Conservation (phyloP, 225 moss, liverwort and hornwort genomes). For the Physcomitrium patens region DNA sequence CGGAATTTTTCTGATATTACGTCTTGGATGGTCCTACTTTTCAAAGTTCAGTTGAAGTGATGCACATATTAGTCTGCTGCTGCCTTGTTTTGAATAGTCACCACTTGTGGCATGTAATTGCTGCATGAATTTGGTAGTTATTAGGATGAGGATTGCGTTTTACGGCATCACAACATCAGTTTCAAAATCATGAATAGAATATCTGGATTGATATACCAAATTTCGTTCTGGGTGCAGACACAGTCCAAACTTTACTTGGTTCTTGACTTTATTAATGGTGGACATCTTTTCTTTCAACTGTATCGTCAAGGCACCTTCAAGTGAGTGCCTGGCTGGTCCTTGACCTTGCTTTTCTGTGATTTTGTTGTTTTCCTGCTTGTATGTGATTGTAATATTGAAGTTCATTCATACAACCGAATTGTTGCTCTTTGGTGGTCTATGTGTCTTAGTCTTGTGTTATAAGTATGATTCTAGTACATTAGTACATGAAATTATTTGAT, state of each 20-base stretch:
- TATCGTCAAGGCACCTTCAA: conserved; percentile 95
- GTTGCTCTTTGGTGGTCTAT: too few relatives aligned
- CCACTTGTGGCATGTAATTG: conserved; percentile 19
- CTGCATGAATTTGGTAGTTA: not conserved
- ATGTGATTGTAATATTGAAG: conserved; percentile 8
- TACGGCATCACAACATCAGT: too few relatives aligned
- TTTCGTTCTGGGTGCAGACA: conserved; percentile 52
- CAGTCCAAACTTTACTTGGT: conserved; percentile 88
- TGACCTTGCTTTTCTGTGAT: conserved; percentile 23
- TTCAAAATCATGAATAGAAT: too few relatives aligned
- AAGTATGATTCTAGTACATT: too few relatives aligned
- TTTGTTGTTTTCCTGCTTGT: conserved; percentile 23
- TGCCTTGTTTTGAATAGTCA: not conserved
- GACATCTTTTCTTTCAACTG: conserved; percentile 95
- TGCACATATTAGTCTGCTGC: too few relatives aligned
- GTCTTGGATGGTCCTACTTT: too few relatives aligned
- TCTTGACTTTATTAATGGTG: conserved; percentile 95
- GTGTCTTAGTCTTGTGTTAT: not conserved
- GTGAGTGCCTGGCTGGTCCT: conserved; percentile 46
- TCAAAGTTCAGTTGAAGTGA: too few relatives aligned
- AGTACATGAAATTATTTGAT: not conserved
- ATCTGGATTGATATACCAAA: too few relatives aligned
- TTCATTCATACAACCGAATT: not conserved
- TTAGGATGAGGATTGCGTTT: too few relatives aligned
- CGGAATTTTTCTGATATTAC: not conserved